Evolutionary conservation across 2,329 filamentous ascomycete species (phyloP).

Genomic region (Tolypocladium album): DNA sequence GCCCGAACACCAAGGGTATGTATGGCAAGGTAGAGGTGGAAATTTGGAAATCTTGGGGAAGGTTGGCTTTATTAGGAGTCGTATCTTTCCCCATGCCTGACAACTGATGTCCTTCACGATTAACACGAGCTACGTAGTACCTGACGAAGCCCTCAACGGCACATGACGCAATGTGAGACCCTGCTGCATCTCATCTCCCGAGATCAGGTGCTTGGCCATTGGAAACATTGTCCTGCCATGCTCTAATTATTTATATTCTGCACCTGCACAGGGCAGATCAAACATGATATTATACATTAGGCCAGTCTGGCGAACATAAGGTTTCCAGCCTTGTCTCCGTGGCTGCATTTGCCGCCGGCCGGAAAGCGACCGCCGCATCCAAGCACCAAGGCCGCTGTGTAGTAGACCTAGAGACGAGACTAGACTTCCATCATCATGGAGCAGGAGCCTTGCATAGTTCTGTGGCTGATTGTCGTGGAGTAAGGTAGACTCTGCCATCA

Average conservation of each 20-base stretch:
- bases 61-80: not conserved
- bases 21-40: too few relatives aligned
- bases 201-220: not conserved
- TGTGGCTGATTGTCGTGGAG: not conserved
- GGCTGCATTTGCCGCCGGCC: not conserved
- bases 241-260: not conserved
- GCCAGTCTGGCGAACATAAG: not conserved
- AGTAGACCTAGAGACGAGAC: not conserved
- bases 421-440: too few relatives aligned
- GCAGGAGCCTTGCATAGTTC: not conserved
- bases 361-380: not conserved
- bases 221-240: not conserved
- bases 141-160: too few relatives aligned
- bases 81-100: not conserved
- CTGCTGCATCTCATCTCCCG: not conserved
- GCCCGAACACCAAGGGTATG: too few relatives aligned
- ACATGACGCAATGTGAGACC: too few relatives aligned
- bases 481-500: not conserved
- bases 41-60: too few relatives aligned
- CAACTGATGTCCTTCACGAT: not conserved
- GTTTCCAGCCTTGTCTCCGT: not conserved
- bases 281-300: not conserved
- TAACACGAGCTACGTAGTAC: not conserved
- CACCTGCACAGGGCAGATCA: not conserved
- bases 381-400: not conserved